Evolutionary conservation across 1,284 basidiomycete genomes (phyloP), one percentile per base, ranked within the genome.

Genomic region (Melampsora abietis-canadensis): DNA sequence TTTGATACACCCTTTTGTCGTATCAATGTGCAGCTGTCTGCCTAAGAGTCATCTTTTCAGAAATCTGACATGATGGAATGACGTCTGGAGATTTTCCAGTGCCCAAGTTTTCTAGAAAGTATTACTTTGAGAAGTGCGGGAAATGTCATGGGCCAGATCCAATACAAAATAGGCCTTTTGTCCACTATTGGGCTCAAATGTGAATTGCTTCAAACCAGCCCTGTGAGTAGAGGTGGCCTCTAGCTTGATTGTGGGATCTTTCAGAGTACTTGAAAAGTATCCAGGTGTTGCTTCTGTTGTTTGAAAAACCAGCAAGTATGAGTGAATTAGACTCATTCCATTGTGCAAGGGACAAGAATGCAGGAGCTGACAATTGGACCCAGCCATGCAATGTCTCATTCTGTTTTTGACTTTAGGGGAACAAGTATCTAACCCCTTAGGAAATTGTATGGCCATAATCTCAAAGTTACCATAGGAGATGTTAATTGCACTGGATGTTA

Each of bases 61-160:
- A 57, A 8, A 14, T n/a, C 10, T 7, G n/a, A 14, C 14, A 57
- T 7, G n/a, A n/a, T n/a, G n/a, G n/a, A n/a, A n/a, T n/a, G n/a
- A n/a, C n/a, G n/a, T n/a, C n/a, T n/a, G n/a, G n/a, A n/a, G n/a
- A n/a, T n/a, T n/a, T n/a, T n/a, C n/a, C n/a, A n/a, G n/a, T n/a
- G n/a, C n/a, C n/a, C n/a, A 21, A 8, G 51, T 57, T 1, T 61
- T 21, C 24, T 2, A 24, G 2, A 30, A 8, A 86, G 77, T 80
- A 19, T 84, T 85, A 15, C 85, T 85, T n/a, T 83, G 81, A 75
- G 85, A 86, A 0, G 85, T 85, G 4, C 85, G 82, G 70, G 83
- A 82, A 27, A 86, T 76, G 77, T 88, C 87, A 76, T 87, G 87
- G 0, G 86, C 86, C 34, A 87, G 83, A 76, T 88, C 87, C 12